phyloP scores from a whole-genome alignment of 805 yeast genomes.

The Hanseniaspora pseudoguilliermondii region DNA sequence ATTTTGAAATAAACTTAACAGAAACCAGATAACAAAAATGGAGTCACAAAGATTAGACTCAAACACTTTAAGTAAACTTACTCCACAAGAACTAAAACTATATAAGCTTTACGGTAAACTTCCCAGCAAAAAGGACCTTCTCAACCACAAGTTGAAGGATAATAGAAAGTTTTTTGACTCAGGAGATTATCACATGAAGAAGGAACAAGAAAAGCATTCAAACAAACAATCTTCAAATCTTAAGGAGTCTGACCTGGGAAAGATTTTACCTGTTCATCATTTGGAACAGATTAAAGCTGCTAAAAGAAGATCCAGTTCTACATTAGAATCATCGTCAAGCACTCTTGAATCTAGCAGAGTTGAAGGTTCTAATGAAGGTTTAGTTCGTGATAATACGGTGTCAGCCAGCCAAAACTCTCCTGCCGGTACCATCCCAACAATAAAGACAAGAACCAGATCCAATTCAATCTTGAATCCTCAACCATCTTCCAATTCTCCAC shows the following conservation, averaged over 20 bases:
- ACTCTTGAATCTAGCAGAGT: neutral
- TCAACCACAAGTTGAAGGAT: conserved; percentile 66
- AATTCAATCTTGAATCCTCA: conserved; percentile 9
- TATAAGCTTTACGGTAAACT: conserved; percentile 73
- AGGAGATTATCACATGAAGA: conserved; percentile 84
- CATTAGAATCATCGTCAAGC: conserved; percentile 9
- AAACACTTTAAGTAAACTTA: conserved; percentile 28
- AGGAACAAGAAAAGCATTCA: conserved; percentile 28
- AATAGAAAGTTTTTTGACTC: conserved; percentile 77
- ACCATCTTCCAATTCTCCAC: neutral
- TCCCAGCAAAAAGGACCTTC: conserved; percentile 66
- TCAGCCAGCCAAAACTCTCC: neutral
- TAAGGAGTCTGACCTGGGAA: conserved; percentile 26
- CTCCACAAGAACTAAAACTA: conserved; percentile 69
- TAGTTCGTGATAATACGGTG: conserved; percentile 12
- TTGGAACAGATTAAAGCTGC: conserved; percentile 25
- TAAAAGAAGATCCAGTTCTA: conserved; percentile 24
- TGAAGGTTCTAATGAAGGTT: conserved; percentile 13
- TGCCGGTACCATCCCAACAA: neutral
- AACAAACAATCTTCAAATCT: conserved; percentile 26
- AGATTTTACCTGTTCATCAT: conserved; percentile 18
- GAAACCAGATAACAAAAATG: neutral
- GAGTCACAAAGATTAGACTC: conserved; percentile 10
- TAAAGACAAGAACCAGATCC: conserved; percentile 5
- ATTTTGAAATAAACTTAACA: no score